Evolutionary conservation across 2,329 filamentous ascomycete species (phyloP).

Genomic region (Exophiala aquamarina): DNA sequence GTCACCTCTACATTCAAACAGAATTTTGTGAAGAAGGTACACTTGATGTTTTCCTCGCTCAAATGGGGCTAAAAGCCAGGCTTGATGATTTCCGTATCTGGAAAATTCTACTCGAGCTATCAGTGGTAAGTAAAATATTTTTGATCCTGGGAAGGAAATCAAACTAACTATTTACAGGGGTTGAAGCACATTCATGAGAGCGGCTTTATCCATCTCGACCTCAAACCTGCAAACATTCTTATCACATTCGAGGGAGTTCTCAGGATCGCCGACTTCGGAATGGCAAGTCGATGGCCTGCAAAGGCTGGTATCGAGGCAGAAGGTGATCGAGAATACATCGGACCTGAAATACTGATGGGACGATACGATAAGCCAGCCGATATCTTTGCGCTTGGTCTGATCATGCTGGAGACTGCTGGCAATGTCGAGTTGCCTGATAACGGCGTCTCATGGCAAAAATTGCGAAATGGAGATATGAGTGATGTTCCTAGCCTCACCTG

Average conservation of each 20-base stretch:
- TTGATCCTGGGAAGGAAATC: not conserved
- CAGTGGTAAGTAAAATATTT: slow-evolving; percentile 62
- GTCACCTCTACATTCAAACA: slow-evolving; percentile 92
- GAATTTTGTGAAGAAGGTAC: slow-evolving; percentile 96
- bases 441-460: slow-evolving; percentile 83
- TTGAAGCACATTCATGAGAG: slow-evolving; percentile 86
- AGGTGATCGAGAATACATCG: slow-evolving; percentile 95
- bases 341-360: slow-evolving; percentile 84
- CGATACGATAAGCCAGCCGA: slow-evolving; percentile 88
- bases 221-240: slow-evolving; percentile 66
- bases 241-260: slow-evolving; percentile 66
- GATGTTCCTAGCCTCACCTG: slow-evolving; percentile 86
- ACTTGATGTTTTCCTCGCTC: slow-evolving; percentile 79
- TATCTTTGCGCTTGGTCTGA: slow-evolving; percentile 89
- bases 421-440: slow-evolving; percentile 95
- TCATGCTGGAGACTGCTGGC: slow-evolving; percentile 90
- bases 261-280: slow-evolving; percentile 67
- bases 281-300: slow-evolving; percentile 77
- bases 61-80: slow-evolving; percentile 77
- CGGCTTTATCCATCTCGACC: slow-evolving; percentile 71
- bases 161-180: slow-evolving; percentile 58
- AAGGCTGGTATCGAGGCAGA: slow-evolving; percentile 78
- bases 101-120: slow-evolving; percentile 90
- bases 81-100: slow-evolving; percentile 97
- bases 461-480: slow-evolving; percentile 85